These are phyloP conservation scores for Aeminium ludgeri DNA, from an alignment of 495 filamentous ascomycete species.

Conservation along the genomic window DNA sequence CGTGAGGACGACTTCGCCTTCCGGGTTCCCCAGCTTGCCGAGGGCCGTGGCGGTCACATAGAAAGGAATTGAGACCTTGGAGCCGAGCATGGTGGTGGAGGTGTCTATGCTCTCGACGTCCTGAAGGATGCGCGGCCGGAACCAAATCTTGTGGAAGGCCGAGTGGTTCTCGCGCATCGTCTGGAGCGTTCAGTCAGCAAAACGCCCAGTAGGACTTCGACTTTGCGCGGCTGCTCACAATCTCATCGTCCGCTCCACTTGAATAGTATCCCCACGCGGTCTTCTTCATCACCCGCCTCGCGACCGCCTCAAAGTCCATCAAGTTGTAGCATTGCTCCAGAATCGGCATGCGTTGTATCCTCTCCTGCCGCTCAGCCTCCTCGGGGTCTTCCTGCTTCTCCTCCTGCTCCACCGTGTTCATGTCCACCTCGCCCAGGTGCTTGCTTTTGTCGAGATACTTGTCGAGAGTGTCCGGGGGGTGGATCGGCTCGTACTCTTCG, in stretches of 20 bases:
- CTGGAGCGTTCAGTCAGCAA: constrained; percentile 27
- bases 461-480: constrained; percentile 60
- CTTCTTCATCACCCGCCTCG: constrained; percentile 77
- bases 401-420: constrained; percentile 63
- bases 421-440: constrained; percentile 82
- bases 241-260: constrained; percentile 90
- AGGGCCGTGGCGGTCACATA: constrained; percentile 88
- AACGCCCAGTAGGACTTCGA: neutral
- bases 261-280: constrained; percentile 95
- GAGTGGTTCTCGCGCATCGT: constrained; percentile 93
- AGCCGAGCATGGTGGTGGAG: constrained; percentile 78
- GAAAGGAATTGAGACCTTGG: constrained; percentile 64
- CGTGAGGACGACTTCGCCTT: constrained; percentile 84
- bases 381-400: constrained; percentile 56
- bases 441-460: constrained; percentile 72
- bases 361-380: constrained; percentile 56
- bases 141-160: constrained; percentile 96
- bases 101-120: constrained; percentile 78
- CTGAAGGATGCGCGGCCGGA: constrained; percentile 68
- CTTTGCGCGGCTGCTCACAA: constrained; percentile 36
- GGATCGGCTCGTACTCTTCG: constrained; percentile 57
- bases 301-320: constrained; percentile 87
- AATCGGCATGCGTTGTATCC: constrained; percentile 61
- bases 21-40: constrained; percentile 75
- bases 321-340: constrained; percentile 87